Conservation (phyloP, 257 asterid genomes). For the Agastache rugosa region DNA sequence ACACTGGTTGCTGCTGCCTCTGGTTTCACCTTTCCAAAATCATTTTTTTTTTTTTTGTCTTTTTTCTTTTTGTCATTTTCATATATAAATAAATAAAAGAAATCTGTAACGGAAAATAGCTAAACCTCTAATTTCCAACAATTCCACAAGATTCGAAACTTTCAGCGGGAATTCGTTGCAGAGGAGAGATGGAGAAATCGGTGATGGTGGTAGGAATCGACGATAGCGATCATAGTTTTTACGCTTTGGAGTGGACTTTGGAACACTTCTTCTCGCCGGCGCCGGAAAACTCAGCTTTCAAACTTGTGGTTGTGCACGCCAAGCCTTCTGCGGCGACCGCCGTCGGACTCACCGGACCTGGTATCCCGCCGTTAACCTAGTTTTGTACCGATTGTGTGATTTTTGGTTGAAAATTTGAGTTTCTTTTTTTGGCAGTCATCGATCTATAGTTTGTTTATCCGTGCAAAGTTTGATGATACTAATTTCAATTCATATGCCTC, state of each 20-base stretch:
- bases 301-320: constrained; percentile 69
- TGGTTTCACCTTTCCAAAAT: neutral
- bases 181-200: constrained; percentile 55
- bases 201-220: constrained; percentile 85
- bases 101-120: too few relatives aligned
- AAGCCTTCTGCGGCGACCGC: constrained; percentile 61
- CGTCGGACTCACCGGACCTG: constrained; percentile 76
- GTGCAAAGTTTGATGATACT: neutral
- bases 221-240: constrained; percentile 79
- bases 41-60: neutral
- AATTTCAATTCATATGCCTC: neutral
- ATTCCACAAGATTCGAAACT: neutral
- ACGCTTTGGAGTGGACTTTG: constrained; percentile 83
- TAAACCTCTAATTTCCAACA: neutral
- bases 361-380: constrained; percentile 39
- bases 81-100: too few relatives aligned
- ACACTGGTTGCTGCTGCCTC: constrained; percentile 19
- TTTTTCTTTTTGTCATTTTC: too few relatives aligned
- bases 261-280: constrained; percentile 63
- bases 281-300: constrained; percentile 54
- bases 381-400: neutral
- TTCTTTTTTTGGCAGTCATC: neutral
- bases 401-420: neutral
- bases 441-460: neutral
- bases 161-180: constrained; percentile 17